These are phyloP conservation scores for Lentithecium fluviatile DNA, from an alignment of 495 filamentous ascomycete species.

Conservation along the genomic window DNA sequence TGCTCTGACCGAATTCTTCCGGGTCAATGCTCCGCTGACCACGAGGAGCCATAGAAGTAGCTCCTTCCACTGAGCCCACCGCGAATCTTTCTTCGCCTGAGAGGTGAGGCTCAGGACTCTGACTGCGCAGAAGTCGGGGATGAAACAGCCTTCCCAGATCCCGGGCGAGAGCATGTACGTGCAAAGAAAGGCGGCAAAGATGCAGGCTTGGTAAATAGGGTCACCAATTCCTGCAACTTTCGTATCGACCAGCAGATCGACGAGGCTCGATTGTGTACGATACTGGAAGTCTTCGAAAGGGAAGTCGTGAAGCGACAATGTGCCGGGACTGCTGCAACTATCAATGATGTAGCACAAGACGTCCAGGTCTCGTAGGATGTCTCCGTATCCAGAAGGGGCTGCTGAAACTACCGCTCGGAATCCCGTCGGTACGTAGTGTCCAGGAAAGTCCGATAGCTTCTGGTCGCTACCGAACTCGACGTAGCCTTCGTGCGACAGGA, in stretches of 20 bases:
- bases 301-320: not conserved
- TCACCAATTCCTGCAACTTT: not conserved
- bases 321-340: not conserved
- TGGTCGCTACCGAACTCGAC: not conserved
- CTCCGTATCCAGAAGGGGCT: not conserved
- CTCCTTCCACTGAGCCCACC: not conserved
- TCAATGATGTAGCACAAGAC: constrained; percentile 7
- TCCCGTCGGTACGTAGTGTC: not conserved
- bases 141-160: constrained; percentile 15
- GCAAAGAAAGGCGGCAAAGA: constrained; percentile 11
- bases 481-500: constrained; percentile 5
- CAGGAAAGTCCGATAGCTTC: not conserved
- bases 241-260: not conserved
- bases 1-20: not conserved
- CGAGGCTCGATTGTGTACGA: constrained; percentile 12
- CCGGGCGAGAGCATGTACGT: constrained; percentile 19
- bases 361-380: constrained; percentile 13
- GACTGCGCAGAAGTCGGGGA: constrained; percentile 10
- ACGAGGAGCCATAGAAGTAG: constrained; percentile 15
- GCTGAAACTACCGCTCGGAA: not conserved
- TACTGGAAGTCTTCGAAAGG: constrained; percentile 6
- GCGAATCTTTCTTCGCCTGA: not conserved
- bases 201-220: constrained; percentile 16
- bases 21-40: constrained; percentile 1
- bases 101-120: not conserved